Evolutionary conservation across 768 basidiomycete genomes (phyloP).

Genomic region (Polyporus arcularius): DNA sequence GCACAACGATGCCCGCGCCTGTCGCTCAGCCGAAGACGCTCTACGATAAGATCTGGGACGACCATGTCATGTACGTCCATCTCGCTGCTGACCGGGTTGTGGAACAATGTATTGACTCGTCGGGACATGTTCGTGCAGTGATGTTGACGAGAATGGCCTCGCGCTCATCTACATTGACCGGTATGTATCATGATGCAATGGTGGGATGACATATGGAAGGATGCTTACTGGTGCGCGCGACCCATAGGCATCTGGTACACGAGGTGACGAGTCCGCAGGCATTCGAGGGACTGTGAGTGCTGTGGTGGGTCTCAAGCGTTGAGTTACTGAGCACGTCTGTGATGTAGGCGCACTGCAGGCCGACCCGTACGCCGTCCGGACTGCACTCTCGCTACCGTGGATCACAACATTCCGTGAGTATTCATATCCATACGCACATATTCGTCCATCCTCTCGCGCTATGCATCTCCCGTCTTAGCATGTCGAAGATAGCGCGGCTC

Average conservation of each 20-base stretch:
- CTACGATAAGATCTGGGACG: slow-evolving; percentile 98
- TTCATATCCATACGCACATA: neutral
- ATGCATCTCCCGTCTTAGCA: no score
- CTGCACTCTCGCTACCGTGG: slow-evolving; percentile 63
- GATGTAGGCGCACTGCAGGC: slow-evolving; percentile 45
- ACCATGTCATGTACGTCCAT: slow-evolving; percentile 81
- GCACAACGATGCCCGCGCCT: slow-evolving; percentile 53
- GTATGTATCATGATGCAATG: slow-evolving; percentile 25
- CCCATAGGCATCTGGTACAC: slow-evolving; percentile 54
- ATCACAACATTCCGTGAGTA: slow-evolving; percentile 59
- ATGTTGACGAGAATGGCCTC: slow-evolving; percentile 72
- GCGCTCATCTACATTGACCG: slow-evolving; percentile 75
- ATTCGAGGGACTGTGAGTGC: slow-evolving; percentile 52
- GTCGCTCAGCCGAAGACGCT: slow-evolving; percentile 75
- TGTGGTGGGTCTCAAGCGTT: neutral
- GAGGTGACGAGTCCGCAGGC: slow-evolving; percentile 69
- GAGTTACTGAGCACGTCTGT: neutral
- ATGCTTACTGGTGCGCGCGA: slow-evolving; percentile 10
- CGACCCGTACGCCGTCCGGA: slow-evolving; percentile 63
- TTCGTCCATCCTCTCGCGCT: no score
- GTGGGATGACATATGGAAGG: neutral
- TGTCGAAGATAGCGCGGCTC: neutral
- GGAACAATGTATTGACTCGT: neutral
- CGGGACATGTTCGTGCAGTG: slow-evolving; percentile 40
- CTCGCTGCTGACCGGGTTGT: neutral